phyloP scores from a whole-genome alignment of 176 grass and related monocot genomes.

The Raddia distichophylla region DNA sequence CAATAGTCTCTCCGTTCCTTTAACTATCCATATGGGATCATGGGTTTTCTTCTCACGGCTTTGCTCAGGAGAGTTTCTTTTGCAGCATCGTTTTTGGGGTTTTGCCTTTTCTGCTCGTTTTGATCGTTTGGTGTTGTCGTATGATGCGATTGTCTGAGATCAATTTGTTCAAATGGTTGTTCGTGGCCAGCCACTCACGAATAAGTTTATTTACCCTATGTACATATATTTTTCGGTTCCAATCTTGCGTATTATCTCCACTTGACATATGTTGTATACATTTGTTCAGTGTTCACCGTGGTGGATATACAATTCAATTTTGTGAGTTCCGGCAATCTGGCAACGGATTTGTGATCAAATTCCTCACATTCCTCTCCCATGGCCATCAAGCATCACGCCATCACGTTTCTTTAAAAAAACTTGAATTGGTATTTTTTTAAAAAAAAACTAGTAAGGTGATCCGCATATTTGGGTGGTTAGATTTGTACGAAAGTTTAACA shows the following conservation, averaged over 20 bases:
- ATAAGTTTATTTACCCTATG: neutral
- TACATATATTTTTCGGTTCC: neutral
- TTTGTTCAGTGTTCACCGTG: neutral
- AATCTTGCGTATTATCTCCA: neutral
- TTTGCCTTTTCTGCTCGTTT: neutral
- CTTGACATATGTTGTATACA: neutral
- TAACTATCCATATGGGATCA: neutral
- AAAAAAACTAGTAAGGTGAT: too few relatives aligned
- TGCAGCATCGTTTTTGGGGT: conserved; percentile 17
- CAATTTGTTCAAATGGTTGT: neutral
- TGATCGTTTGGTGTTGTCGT: neutral
- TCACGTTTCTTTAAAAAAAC: too few relatives aligned
- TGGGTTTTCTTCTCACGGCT: neutral
- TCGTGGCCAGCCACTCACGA: neutral
- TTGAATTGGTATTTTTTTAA: too few relatives aligned
- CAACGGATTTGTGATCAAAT: neutral
- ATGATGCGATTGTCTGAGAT: neutral
- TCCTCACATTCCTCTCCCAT: neutral
- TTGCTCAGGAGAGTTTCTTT: conserved; percentile 11
- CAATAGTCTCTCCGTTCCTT: neutral
- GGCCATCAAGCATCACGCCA: neutral
- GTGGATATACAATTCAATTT: neutral
- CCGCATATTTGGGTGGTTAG: too few relatives aligned
- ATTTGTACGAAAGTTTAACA: too few relatives aligned
- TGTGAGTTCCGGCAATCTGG: neutral